A percentile compares a stretch with the other conserved stretches of the same genome.
Evolutionary conservation across 1,139 yeast species (phyloP).

Genomic region (Suhomyces terraborum): DNA sequence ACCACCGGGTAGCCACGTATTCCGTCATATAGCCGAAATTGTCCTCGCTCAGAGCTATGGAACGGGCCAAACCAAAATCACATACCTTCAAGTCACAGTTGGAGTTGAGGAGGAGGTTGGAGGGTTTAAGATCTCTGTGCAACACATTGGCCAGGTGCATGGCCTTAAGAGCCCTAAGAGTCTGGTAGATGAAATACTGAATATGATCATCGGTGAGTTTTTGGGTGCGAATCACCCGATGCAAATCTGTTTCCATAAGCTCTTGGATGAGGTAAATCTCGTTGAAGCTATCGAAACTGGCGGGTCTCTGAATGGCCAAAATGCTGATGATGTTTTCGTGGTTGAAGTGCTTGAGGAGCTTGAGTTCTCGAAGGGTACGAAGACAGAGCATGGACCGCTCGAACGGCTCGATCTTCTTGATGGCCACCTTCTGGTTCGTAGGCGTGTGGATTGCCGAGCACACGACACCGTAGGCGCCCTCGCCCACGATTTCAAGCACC

Average conservation of each 20-base stretch:
- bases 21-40: conserved; percentile 85
- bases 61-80: conserved; percentile 91
- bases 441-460: conserved; percentile 92
- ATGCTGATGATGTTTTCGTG: conserved; percentile 93
- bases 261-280: conserved; percentile 95
- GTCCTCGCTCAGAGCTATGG: conserved; percentile 50
- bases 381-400: conserved; percentile 90
- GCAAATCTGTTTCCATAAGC: conserved; percentile 93
- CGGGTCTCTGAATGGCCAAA: conserved; percentile 88
- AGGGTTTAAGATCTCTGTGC: conserved; percentile 92
- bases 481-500: conserved; percentile 81
- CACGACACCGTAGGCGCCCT: conserved; percentile 98
- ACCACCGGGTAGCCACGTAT: conserved; percentile 97
- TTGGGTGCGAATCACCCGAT: conserved; percentile 87
- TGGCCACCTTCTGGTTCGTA: conserved; percentile 87
- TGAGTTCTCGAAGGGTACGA: conserved; percentile 86
- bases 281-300: conserved; percentile 67
- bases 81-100: conserved; percentile 93
- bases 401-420: conserved; percentile 72
- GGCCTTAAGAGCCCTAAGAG: conserved; percentile 84
- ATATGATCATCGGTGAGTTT: conserved; percentile 86
- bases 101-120: conserved; percentile 81
- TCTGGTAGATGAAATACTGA: conserved; percentile 90
- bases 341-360: conserved; percentile 79
- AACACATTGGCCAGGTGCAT: conserved; percentile 90